Percentiles rank a stretch among this genome's conserved stretches.
These are phyloP conservation scores for Grigorovia transvaalensis DNA, from an alignment of 805 yeast genomes.

Conservation along the genomic window DNA sequence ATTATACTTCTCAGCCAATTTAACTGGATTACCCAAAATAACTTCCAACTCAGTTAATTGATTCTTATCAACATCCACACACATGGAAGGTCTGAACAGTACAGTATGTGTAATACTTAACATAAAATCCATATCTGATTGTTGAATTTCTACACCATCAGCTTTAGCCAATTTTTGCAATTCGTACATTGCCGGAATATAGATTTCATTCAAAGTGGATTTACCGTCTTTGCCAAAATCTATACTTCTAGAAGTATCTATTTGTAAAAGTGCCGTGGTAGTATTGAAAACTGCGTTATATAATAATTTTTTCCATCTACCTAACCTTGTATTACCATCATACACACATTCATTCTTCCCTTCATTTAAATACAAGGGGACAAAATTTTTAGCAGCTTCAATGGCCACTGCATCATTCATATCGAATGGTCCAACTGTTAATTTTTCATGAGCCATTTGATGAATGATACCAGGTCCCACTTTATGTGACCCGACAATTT, in stretches of 20 bases:
- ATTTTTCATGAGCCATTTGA: constrained; percentile 43
- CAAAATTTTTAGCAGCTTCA: constrained; percentile 30
- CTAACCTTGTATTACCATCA: constrained; percentile 36
- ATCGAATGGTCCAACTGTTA: constrained; percentile 45
- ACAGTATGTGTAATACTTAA: constrained; percentile 43
- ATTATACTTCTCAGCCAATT: constrained; percentile 35
- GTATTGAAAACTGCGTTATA: constrained; percentile 61
- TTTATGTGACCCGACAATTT: constrained; percentile 52
- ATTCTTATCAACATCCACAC: constrained; percentile 49
- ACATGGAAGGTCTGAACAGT: constrained; percentile 59
- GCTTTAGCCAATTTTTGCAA: constrained; percentile 48
- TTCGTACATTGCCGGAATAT: constrained; percentile 55
- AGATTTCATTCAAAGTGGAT: constrained; percentile 24
- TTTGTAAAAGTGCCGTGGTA: constrained; percentile 43
- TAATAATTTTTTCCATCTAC: constrained; percentile 54
- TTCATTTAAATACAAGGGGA: constrained; percentile 35
- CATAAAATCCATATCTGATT: constrained; percentile 36
- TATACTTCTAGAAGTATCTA: constrained; percentile 45
- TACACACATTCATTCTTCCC: constrained; percentile 32
- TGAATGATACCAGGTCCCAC: constrained; percentile 35
- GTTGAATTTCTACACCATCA: constrained; percentile 46
- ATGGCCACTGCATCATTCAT: constrained; percentile 24
- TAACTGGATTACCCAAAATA: constrained; percentile 57
- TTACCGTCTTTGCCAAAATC: constrained; percentile 32
- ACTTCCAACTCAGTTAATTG: constrained; percentile 62